These are phyloP conservation scores for Stenocarpella maydis DNA, from an alignment of 2,329 filamentous ascomycete species.

Conservation along the genomic window DNA sequence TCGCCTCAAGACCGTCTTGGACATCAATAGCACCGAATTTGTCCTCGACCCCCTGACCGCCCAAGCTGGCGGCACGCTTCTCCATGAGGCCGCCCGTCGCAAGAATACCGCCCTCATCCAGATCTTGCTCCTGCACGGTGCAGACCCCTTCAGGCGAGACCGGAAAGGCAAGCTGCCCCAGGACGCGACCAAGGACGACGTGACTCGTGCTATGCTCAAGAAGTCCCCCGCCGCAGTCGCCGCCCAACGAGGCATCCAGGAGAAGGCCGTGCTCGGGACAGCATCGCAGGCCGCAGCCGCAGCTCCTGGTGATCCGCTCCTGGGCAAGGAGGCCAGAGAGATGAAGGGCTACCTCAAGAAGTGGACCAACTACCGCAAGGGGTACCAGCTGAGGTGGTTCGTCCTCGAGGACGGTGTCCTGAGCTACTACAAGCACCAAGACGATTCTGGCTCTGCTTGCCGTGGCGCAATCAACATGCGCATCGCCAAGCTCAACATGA, in stretches of 20 bases:
- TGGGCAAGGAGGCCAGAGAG: constrained; percentile 87
- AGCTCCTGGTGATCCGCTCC: constrained; percentile 66
- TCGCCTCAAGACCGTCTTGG: constrained; percentile 83
- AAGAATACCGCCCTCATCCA: constrained; percentile 89
- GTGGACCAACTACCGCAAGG: constrained; percentile 98
- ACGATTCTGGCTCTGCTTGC: constrained; percentile 94
- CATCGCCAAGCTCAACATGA: constrained; percentile 94
- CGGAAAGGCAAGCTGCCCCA: constrained; percentile 95
- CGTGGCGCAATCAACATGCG: constrained; percentile 99
- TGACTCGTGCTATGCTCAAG: constrained; percentile 87
- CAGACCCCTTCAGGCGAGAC: constrained; percentile 94
- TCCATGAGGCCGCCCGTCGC: constrained; percentile 92
- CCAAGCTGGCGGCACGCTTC: constrained; percentile 85
- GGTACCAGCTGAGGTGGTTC: constrained; percentile 97
- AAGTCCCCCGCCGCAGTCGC: constrained; percentile 93
- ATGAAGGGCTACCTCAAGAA: constrained; percentile 99
- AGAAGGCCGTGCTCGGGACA: constrained; percentile 89
- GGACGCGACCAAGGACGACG: constrained; percentile 94
- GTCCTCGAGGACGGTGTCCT: constrained; percentile 96
- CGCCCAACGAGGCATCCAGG: constrained; percentile 93
- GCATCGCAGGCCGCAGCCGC: constrained; percentile 64
- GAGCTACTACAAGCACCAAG: constrained; percentile 99
- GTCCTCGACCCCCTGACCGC: constrained; percentile 80
- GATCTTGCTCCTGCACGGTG: constrained; percentile 88
- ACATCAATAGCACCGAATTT: constrained; percentile 92